phyloP scores from a whole-genome alignment of 2,329 filamentous ascomycete genomes.

The Trichoderma sp. region DNA sequence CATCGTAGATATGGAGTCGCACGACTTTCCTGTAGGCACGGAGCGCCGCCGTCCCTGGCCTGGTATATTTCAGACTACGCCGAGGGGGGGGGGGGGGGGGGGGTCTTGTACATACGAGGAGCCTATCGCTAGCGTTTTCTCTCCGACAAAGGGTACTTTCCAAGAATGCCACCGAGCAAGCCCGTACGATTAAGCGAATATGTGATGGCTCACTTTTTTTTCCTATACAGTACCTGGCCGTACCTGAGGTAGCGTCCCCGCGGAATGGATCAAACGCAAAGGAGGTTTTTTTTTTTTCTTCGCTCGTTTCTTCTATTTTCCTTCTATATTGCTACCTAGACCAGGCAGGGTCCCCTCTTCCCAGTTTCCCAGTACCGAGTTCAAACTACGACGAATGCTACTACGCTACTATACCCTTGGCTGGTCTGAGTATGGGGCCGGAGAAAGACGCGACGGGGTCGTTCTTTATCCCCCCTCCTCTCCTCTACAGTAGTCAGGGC shows the following conservation, averaged over 20 bases:
- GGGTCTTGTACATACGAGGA: background rate
- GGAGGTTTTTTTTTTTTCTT: constrained; percentile 9
- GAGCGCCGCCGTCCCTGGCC: background rate
- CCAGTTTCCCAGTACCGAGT: background rate
- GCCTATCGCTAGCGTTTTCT: constrained; percentile 9
- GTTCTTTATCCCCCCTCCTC: background rate
- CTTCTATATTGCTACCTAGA: background rate
- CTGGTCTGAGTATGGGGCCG: constrained; percentile 12
- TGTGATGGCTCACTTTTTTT: constrained; percentile 14
- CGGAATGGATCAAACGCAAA: constrained; percentile 9
- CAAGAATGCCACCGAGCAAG: constrained; percentile 22
- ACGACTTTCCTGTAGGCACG: background rate
- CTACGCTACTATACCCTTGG: constrained; percentile 1
- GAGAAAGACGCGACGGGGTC: background rate
- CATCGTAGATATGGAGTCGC: constrained; percentile 22
- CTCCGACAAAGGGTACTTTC: background rate
- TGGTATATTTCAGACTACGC: constrained; percentile 9
- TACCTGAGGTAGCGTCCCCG: constrained; percentile 8
- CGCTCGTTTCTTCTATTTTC: background rate
- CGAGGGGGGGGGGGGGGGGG: background rate
- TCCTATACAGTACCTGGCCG: background rate
- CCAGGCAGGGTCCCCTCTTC: background rate
- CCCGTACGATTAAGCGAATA: constrained; percentile 6
- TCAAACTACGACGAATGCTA: background rate
- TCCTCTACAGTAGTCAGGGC: background rate